Base-by-base conservation (phyloP, 2,329 filamentous ascomycete genomes). In the Cladosporium sp. region DNA sequence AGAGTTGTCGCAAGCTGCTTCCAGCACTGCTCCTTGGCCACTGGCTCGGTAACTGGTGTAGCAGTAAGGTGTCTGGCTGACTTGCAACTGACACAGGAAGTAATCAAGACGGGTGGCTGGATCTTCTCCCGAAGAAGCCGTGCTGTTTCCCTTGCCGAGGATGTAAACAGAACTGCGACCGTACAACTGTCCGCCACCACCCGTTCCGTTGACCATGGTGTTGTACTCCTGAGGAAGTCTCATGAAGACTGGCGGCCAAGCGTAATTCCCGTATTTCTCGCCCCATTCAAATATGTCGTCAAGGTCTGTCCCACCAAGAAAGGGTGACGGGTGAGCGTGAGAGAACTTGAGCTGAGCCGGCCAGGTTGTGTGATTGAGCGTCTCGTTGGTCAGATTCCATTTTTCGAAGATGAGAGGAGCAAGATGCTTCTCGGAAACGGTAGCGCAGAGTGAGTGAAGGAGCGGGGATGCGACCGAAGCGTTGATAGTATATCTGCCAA, bases 261-360 rank as follows among this genome's bases (percentile, higher is more conserved):
- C 77, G 0, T 34, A 59, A 0, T 59, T 18, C 78, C 83, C 87
- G 80, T 72, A 75, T 12, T 69, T 44, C 15, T 80, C 72, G 0
- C 87, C 87, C 86, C 90, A 93, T 11, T 81, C 81, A 71, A 94
- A 94, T 1, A 93, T 78, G 2, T 90, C 84, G 71, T 93, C 90
- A 0, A 92, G 86, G 5, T 44, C 70, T 66, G 59, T 71, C 24
- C 49, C 67, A 24, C 61, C 68, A 5, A 73, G 69, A 32, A 71
- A 73, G 3, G 67, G 68, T 1, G 11, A 49, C 5, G 59, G 49
- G 26, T 59, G 41, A 18, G 49, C 5, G n/a, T 69, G 59, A 41
- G 66, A 54, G 41, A 67, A 64, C 2, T 26, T 44, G 2, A 69
- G 66, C 11, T 65, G 64, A 2, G 14, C 30, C 41, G 67, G 66